phyloP scores from a whole-genome alignment of 2,329 filamentous ascomycete genomes.

The Alternaria ethzedia region DNA sequence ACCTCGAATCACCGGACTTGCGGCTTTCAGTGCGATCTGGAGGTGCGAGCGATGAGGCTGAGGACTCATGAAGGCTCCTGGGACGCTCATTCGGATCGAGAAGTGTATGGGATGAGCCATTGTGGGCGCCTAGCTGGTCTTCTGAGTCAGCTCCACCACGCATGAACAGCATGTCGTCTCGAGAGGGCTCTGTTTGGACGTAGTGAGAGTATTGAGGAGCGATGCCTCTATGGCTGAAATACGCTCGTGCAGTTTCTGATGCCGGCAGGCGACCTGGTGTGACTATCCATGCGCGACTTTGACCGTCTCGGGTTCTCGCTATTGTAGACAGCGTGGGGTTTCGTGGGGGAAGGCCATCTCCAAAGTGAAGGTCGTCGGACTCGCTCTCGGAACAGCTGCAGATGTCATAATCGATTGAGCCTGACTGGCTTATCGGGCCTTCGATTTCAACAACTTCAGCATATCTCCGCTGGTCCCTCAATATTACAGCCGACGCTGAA shows the following conservation, averaged over 20 bases:
- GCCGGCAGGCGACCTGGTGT: background rate
- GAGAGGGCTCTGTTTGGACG: background rate
- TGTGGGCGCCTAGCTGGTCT: background rate
- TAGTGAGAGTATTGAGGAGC: background rate
- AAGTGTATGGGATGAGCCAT: background rate
- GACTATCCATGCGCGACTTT: constrained; percentile 1
- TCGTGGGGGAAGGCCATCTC: background rate
- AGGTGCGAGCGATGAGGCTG: background rate
- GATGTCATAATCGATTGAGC: background rate
- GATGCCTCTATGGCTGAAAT: background rate
- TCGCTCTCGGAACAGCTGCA: background rate
- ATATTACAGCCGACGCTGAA: background rate
- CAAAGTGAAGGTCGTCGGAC: constrained; percentile 1
- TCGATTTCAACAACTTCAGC: background rate
- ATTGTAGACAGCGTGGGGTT: background rate
- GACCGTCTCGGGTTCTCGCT: background rate
- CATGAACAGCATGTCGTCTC: background rate
- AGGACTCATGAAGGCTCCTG: background rate
- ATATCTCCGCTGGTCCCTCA: background rate
- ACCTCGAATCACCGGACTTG: background rate
- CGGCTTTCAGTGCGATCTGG: background rate
- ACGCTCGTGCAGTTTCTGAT: background rate
- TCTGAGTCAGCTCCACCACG: constrained; percentile 3
- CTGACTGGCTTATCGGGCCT: background rate
- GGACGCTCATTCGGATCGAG: background rate